Conservation (phyloP, 2,329 filamentous ascomycete genomes). For the Claviceps spartinae region DNA sequence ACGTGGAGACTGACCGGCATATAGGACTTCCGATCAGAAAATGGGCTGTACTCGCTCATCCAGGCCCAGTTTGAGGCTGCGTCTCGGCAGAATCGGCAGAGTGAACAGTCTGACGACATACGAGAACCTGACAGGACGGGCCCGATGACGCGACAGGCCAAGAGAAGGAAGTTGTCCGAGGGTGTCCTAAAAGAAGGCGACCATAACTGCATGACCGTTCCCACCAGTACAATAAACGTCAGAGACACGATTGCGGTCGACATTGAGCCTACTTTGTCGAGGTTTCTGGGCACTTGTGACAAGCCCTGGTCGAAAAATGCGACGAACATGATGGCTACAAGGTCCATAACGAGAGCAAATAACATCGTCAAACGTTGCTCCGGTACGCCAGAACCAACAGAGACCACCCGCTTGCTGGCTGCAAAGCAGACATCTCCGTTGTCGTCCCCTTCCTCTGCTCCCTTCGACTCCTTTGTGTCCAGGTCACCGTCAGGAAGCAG, state of each 20-base stretch:
- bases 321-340: too few relatives aligned
- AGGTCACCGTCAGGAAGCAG: slow-evolving; percentile 20
- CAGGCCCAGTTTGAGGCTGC: slow-evolving; percentile 51
- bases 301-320: too few relatives aligned
- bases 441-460: slow-evolving; percentile 39
- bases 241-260: too few relatives aligned
- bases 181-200: too few relatives aligned
- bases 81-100: slow-evolving; percentile 21
- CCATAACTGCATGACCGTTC: not conserved
- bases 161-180: slow-evolving; percentile 11
- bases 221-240: not conserved
- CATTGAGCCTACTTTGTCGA: too few relatives aligned
- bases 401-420: too few relatives aligned
- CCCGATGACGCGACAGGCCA: slow-evolving; percentile 14
- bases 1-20: slow-evolving; percentile 7
- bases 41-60: slow-evolving; percentile 59
- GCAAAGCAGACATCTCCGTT: slow-evolving; percentile 28
- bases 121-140: slow-evolving; percentile 10
- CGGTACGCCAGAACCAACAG: too few relatives aligned
- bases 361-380: too few relatives aligned
- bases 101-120: slow-evolving; percentile 14
- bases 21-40: slow-evolving; percentile 62
- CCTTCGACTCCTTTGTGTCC: slow-evolving; percentile 37
- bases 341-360: too few relatives aligned
- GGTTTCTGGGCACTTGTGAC: too few relatives aligned